Evolutionary conservation across 257 asterid species (phyloP), one percentile per base, ranked within the genome.

Genomic region (Plantago elongata): DNA sequence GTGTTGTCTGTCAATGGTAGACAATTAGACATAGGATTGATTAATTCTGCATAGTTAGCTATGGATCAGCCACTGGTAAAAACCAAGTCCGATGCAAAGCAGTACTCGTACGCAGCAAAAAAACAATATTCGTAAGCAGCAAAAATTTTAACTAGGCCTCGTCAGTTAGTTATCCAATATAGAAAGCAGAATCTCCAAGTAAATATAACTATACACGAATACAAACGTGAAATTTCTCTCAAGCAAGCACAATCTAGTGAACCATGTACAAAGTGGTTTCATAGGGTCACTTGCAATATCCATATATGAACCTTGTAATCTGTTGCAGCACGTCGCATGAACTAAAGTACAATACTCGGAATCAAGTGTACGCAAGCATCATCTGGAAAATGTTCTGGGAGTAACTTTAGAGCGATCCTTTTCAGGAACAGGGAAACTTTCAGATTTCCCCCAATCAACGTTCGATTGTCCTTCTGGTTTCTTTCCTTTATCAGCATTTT

Each of bases 361-460:
- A 9, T 51, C 47, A 40, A 42, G 12, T 9, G 43, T 46, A 38
- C 40, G 47, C 65, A 51, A 57, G 60, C 59, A 51, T 85, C 79
- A 90, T 78, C 97, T 87, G 43, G 90, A 78, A 60, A 67, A 61
- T 67, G 89, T 83, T 63, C 86, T 74, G 3, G 93, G 79, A 71
- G 91, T 67, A 68, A 22, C 67, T 58, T 62, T 72, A 42, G 84
- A 64, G 51, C 62, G 75, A 58, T 63, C 79, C 76, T 82, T 81
- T 11, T 85, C 91, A 44, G 44, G 74, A 5, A 66, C 54, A 7
- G 86, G 84, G 61, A 77, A 75, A 84, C 85, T 79, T 52, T 80
- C 92, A 45, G 94, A 78, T 63, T 72, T 83, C 54, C 86, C 91
- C 65, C 81, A 68, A 44, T 88, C 94, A 27, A 78, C 74, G 66